phyloP scores from a whole-genome alignment of 805 yeast species.

The Candida pini region DNA sequence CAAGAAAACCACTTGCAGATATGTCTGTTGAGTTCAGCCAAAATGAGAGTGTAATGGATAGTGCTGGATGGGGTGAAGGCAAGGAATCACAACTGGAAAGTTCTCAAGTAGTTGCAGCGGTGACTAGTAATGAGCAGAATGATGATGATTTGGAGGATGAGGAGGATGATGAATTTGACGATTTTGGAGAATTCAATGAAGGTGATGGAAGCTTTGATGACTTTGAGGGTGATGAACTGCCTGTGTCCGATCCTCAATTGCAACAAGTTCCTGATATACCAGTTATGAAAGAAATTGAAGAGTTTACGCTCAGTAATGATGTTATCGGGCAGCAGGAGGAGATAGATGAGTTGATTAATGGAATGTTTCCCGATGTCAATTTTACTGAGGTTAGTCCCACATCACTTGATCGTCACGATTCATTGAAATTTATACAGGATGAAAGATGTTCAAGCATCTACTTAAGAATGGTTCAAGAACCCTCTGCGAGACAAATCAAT shows the following conservation, averaged over 20 bases:
- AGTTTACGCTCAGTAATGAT: constrained; percentile 5
- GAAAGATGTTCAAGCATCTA: constrained; percentile 22
- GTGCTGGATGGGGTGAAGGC: too few species aligned
- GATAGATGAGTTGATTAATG: constrained; percentile 8
- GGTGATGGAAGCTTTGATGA: constrained; percentile 12
- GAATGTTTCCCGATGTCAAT: constrained; percentile 6
- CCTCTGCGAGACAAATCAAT: constrained; percentile 51
- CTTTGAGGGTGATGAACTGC: constrained; percentile 11
- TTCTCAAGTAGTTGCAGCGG: too few species aligned
- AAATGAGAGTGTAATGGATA: too few species aligned
- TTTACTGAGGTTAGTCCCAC: too few species aligned
- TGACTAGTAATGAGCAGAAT: too few species aligned
- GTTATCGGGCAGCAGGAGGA: constrained; percentile 1
- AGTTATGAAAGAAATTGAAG: not conserved
- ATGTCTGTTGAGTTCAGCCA: too few species aligned
- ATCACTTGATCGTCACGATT: too few species aligned
- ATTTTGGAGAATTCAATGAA: constrained; percentile 14
- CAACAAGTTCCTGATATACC: not conserved
- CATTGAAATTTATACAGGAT: too few species aligned
- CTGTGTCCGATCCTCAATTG: not conserved
- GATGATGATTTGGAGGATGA: not conserved
- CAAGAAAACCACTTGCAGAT: too few species aligned
- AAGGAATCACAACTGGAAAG: too few species aligned
- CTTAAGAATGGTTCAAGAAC: constrained; percentile 22
- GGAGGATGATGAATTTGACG: constrained; percentile 1